Percentiles rank a stretch among this genome's conserved stretches.
Evolutionary conservation across 176 grass and related monocot species (phyloP).

Genomic region (Otatea glauca): DNA sequence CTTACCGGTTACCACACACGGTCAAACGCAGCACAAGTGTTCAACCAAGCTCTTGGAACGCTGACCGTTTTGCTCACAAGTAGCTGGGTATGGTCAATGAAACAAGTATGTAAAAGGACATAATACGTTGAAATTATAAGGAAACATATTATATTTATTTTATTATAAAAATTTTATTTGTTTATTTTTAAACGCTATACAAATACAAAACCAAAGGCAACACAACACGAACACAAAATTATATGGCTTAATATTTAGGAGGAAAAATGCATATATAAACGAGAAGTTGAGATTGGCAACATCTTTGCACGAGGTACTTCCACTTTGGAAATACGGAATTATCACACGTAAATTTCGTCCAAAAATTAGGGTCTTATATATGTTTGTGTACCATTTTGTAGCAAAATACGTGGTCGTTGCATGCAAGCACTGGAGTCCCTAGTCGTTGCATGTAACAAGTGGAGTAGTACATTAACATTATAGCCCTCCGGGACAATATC

Average conservation of each 20-base stretch:
- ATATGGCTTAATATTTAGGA: background rate
- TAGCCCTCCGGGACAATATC: background rate
- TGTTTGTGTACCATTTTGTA: background rate
- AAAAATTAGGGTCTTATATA: background rate
- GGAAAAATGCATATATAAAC: background rate
- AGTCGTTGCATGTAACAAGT: background rate
- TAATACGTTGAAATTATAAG: background rate
- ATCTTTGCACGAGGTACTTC: background rate
- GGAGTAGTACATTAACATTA: background rate
- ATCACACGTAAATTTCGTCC: background rate
- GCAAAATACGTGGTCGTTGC: background rate
- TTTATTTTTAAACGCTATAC: background rate
- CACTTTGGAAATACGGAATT: background rate
- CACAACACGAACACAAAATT: background rate
- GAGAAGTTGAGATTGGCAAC: background rate
- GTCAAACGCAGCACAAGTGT: conserved; percentile 38
- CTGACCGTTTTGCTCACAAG: conserved; percentile 10
- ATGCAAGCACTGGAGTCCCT: background rate
- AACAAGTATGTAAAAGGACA: background rate
- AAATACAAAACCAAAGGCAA: background rate
- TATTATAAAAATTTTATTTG: background rate
- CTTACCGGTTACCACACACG: background rate
- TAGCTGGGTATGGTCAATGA: background rate
- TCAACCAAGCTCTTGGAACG: conserved; percentile 23
- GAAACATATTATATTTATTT: background rate